These are phyloP conservation scores for Trichopus zeylanicus DNA, from an alignment of 116 monocot genomes.

Conservation along the genomic window DNA sequence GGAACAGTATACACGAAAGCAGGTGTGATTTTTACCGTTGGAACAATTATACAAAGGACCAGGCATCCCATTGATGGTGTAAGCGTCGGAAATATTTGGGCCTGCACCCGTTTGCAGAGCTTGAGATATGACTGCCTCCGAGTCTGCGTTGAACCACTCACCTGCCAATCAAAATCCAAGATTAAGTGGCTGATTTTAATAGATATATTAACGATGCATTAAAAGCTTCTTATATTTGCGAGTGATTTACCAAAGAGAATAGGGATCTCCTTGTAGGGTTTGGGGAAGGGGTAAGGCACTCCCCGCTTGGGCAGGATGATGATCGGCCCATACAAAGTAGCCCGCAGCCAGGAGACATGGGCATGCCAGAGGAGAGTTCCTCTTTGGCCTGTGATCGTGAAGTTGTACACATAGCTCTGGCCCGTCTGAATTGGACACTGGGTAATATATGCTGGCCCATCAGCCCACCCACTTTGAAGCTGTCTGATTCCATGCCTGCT, in stretches of 20 bases:
- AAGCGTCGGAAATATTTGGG: slow-evolving; percentile 14
- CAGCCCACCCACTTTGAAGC: slow-evolving; percentile 20
- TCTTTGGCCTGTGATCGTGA: slow-evolving; percentile 20
- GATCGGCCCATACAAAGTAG: slow-evolving; percentile 20
- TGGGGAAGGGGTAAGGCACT: slow-evolving; percentile 18
- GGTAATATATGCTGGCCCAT: slow-evolving; percentile 30
- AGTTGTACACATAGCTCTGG: slow-evolving; percentile 30
- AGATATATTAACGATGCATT: not conserved
- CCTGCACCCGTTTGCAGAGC: slow-evolving; percentile 9
- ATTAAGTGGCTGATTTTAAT: too few species aligned
- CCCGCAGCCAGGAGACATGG: slow-evolving; percentile 15
- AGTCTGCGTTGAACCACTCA: slow-evolving; percentile 15
- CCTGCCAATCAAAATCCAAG: not conserved
- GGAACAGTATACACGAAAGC: too few species aligned
- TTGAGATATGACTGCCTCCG: slow-evolving; percentile 10
- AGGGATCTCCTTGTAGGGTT: slow-evolving; percentile 26
- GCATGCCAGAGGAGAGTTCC: slow-evolving; percentile 17
- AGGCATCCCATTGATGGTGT: slow-evolving; percentile 16
- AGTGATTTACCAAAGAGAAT: slow-evolving; percentile 14
- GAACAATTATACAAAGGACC: slow-evolving; percentile 21
- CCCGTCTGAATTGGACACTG: slow-evolving; percentile 36
- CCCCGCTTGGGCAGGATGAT: slow-evolving; percentile 23
- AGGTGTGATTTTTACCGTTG: not conserved
- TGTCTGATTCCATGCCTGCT: slow-evolving; percentile 29
- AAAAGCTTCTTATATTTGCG: not conserved